Percentiles rank a stretch among this genome's conserved stretches.
Conservation (phyloP, 306 rosid genomes). For the Purshia tridentata region DNA sequence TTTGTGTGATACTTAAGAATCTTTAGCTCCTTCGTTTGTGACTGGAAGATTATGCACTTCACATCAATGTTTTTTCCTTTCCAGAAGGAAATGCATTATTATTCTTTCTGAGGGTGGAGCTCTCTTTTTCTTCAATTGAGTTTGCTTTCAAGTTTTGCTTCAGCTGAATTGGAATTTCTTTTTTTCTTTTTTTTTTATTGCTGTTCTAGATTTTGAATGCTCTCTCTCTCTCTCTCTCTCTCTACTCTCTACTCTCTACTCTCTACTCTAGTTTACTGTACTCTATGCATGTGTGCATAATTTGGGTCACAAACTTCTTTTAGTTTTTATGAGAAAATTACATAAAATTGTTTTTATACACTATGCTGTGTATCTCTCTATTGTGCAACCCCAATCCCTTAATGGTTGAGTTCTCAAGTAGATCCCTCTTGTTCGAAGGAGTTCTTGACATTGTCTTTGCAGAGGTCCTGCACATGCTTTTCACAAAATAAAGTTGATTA, state of each 20-base stretch:
- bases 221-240: neutral
- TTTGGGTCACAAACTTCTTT: neutral
- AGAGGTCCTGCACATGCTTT: neutral
- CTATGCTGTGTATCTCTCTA: neutral
- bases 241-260: neutral
- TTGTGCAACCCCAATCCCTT: neutral
- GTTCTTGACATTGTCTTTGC: neutral
- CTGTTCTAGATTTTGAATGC: neutral
- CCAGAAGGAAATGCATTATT: neutral
- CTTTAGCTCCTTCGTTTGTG: constrained; percentile 4
- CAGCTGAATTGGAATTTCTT: neutral
- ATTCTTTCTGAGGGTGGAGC: neutral
- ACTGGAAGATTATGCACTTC: neutral
- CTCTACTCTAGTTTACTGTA: neutral
- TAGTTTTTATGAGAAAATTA: neutral
- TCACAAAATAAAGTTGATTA: neutral
- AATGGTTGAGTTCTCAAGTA: constrained; percentile 1
- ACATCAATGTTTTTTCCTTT: neutral
- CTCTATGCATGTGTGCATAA: neutral
- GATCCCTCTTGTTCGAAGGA: neutral
- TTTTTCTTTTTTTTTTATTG: neutral
- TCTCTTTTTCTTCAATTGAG: neutral
- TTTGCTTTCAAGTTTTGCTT: neutral
- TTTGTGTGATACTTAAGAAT: neutral
- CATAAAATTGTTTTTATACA: neutral